phyloP scores from a whole-genome alignment of 1,284 basidiomycete genomes.

The Leucoagaricus sp. region DNA sequence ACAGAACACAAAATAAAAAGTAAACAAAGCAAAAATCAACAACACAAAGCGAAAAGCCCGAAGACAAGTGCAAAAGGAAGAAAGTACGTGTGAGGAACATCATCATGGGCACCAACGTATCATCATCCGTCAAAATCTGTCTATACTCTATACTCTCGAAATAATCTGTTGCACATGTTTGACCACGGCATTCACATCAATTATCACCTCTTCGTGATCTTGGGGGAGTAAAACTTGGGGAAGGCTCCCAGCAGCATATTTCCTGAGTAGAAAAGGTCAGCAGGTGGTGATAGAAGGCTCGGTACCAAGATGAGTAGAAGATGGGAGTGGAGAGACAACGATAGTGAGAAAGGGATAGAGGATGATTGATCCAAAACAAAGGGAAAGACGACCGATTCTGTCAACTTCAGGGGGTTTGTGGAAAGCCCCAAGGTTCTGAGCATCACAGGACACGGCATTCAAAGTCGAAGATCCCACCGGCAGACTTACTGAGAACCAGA shows the following conservation, averaged over 20 bases:
- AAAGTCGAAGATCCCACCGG: no score
- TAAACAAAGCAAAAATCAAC: no score
- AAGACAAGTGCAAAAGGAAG: no score
- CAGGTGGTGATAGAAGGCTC: not conserved
- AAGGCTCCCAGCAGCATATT: not conserved
- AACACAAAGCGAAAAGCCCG: no score
- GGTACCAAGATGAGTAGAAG: no score
- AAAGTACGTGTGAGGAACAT: no score
- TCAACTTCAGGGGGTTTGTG: no score
- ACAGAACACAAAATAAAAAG: no score
- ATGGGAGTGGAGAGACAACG: not conserved
- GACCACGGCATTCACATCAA: slow-evolving; percentile 14
- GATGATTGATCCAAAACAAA: no score
- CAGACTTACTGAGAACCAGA: slow-evolving; percentile 56
- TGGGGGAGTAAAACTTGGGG: not conserved
- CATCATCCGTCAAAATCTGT: not conserved
- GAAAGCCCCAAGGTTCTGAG: no score
- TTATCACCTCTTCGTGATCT: not conserved
- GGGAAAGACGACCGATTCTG: no score
- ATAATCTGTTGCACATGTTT: slow-evolving; percentile 13
- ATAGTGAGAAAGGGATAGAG: not conserved
- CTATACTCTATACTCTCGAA: not conserved
- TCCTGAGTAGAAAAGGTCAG: not conserved
- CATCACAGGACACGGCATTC: no score
- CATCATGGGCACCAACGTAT: not conserved